Evolutionary conservation across 176 grass and related monocot species (phyloP).

Genomic region (Oryza glumipatula): DNA sequence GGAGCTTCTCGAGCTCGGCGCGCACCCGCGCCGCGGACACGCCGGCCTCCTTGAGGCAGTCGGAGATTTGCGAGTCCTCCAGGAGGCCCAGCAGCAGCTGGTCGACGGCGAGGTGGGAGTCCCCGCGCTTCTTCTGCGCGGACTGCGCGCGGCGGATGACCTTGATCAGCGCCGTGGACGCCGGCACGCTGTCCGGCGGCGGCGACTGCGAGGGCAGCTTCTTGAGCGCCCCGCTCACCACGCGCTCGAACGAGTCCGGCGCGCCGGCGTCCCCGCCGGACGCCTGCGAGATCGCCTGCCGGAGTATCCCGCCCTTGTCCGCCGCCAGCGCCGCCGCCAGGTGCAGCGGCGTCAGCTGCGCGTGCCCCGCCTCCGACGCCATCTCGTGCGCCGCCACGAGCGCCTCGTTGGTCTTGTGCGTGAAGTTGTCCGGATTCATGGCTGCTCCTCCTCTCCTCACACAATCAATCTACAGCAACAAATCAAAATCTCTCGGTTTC

Average conservation of each 20-base stretch:
- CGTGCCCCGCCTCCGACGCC: conserved; percentile 62
- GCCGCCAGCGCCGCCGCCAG: conserved; percentile 53
- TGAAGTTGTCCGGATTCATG: conserved; percentile 98
- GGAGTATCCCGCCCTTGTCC: conserved; percentile 58
- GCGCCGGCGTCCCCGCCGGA: conserved; percentile 38
- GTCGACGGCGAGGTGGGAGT: conserved; percentile 79
- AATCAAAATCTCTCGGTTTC: background rate
- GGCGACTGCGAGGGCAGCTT: conserved; percentile 68
- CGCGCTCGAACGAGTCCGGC: conserved; percentile 65
- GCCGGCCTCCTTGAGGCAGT: conserved; percentile 74
- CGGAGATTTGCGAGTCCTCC: conserved; percentile 70
- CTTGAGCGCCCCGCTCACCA: conserved; percentile 56
- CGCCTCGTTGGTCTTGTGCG: conserved; percentile 96
- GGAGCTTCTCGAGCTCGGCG: conserved; percentile 67
- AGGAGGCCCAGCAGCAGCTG: conserved; percentile 69
- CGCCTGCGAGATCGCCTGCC: conserved; percentile 61
- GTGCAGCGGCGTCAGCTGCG: conserved; percentile 77
- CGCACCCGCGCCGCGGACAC: conserved; percentile 43
- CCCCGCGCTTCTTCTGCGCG: conserved; percentile 63
- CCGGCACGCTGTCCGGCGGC: conserved; percentile 58
- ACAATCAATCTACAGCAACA: background rate
- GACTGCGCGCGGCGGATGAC: conserved; percentile 73
- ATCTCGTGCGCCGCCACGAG: conserved; percentile 79
- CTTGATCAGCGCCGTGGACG: conserved; percentile 65
- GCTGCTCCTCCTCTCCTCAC: conserved; percentile 1